phyloP scores from a whole-genome alignment of 108 stramenopile genomes.

The Nitzschia putrida region DNA sequence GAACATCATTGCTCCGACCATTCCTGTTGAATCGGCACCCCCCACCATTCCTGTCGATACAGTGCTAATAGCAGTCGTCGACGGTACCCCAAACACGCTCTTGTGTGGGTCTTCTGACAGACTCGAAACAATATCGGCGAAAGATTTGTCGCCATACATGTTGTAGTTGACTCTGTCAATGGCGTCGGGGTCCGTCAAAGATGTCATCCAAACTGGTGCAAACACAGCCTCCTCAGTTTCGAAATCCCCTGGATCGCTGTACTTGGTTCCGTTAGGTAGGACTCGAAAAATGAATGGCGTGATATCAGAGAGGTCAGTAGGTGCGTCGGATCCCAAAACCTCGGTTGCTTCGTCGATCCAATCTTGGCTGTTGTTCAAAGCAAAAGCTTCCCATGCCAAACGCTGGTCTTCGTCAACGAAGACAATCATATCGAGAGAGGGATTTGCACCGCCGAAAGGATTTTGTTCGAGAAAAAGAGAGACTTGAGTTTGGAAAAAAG shows the following conservation, averaged over 20 bases:
- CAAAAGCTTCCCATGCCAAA: slow-evolving; percentile 1
- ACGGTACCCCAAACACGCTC: neutral
- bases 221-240: neutral
- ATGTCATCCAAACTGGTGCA: slow-evolving; percentile 13
- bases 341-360: slow-evolving; percentile 2
- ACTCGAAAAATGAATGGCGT: slow-evolving; percentile 8
- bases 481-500: slow-evolving; percentile 11
- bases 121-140: neutral
- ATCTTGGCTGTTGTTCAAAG: neutral
- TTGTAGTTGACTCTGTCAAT: slow-evolving; percentile 9
- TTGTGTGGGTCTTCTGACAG: neutral
- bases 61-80: neutral
- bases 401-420: slow-evolving; percentile 1
- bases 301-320: neutral
- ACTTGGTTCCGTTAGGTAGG: neutral
- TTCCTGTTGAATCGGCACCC: neutral
- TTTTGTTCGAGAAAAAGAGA: slow-evolving; percentile 2
- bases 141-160: neutral
- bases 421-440: neutral
- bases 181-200: neutral
- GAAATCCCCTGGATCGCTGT: neutral
- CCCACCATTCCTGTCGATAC: neutral
- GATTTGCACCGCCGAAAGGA: neutral
- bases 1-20: slow-evolving; percentile 5
- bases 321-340: neutral